Evolutionary conservation across 2,329 filamentous ascomycete genomes (phyloP).

Genomic region (Apiospora phragmitis): DNA sequence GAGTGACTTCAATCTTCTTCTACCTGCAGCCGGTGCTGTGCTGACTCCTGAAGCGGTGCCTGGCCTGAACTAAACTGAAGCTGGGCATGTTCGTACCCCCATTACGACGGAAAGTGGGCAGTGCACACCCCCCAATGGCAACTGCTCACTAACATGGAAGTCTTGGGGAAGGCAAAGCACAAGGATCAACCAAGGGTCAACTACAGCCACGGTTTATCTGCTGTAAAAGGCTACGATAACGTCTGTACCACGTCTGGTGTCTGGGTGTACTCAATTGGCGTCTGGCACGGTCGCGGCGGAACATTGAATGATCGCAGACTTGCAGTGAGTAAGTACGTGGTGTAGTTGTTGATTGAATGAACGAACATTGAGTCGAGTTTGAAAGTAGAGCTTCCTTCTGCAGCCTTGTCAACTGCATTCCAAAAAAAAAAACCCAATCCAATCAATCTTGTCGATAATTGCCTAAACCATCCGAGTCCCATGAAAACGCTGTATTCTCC

Average conservation of each 20-base stretch:
- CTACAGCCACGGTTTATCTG: not conserved
- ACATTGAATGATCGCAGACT: not conserved
- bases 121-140: constrained; percentile 11
- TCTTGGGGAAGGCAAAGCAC: not conserved
- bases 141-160: not conserved
- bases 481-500: not conserved
- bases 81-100: not conserved
- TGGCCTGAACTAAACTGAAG: not conserved
- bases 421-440: not conserved
- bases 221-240: not conserved
- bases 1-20: not conserved
- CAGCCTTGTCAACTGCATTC: constrained; percentile 1
- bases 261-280: not conserved
- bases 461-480: not conserved
- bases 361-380: not conserved
- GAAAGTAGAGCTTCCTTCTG: not conserved
- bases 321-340: not conserved
- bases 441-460: not conserved
- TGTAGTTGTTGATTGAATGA: not conserved
- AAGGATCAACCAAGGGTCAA: not conserved
- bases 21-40: not conserved
- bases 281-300: not conserved
- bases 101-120: constrained; percentile 27
- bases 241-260: not conserved
- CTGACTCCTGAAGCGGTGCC: not conserved